Percentiles rank a stretch among this genome's conserved stretches.
phyloP scores from a whole-genome alignment of 495 filamentous ascomycete species.

The Physcia stellaris region DNA sequence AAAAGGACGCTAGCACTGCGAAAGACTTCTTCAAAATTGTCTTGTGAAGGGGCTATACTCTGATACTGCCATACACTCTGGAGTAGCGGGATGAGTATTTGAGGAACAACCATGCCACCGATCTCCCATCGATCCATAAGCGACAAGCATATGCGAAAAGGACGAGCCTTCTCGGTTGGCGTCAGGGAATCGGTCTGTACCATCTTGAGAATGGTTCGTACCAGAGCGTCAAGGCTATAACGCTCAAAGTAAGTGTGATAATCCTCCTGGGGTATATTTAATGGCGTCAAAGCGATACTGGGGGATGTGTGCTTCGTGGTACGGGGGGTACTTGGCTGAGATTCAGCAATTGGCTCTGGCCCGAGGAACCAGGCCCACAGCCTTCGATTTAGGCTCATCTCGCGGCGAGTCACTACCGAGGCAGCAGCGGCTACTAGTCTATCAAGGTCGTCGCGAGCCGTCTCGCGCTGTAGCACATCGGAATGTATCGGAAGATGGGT shows the following conservation, averaged over 20 bases:
- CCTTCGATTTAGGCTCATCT: constrained; percentile 91
- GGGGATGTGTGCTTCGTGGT: constrained; percentile 34
- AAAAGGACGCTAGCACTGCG: constrained; percentile 92
- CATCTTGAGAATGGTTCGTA: constrained; percentile 62
- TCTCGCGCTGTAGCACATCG: constrained; percentile 57
- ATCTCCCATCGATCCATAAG: constrained; percentile 98
- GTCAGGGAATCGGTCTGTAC: constrained; percentile 41
- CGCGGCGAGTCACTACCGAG: constrained; percentile 71
- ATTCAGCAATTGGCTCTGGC: constrained; percentile 47
- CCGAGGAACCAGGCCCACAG: constrained; percentile 96
- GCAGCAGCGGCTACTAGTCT: constrained; percentile 68
- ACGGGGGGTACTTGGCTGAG: constrained; percentile 22
- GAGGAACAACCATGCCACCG: constrained; percentile 72
- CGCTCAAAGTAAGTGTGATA: constrained; percentile 61
- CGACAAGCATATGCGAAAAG: constrained; percentile 83
- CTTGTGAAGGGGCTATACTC: constrained; percentile 36
- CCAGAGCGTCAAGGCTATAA: constrained; percentile 60
- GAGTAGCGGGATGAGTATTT: constrained; percentile 78
- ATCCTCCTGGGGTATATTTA: constrained; percentile 25
- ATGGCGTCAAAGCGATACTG: constrained; percentile 28
- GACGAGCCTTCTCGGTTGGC: constrained; percentile 62
- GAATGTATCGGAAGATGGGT: constrained; percentile 85
- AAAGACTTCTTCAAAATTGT: constrained; percentile 72
- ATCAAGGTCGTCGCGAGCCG: constrained; percentile 61
- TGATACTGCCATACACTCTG: constrained; percentile 63